Evolutionary conservation across 805 yeast genomes (phyloP).

Genomic region (Yarrowia deformans): DNA sequence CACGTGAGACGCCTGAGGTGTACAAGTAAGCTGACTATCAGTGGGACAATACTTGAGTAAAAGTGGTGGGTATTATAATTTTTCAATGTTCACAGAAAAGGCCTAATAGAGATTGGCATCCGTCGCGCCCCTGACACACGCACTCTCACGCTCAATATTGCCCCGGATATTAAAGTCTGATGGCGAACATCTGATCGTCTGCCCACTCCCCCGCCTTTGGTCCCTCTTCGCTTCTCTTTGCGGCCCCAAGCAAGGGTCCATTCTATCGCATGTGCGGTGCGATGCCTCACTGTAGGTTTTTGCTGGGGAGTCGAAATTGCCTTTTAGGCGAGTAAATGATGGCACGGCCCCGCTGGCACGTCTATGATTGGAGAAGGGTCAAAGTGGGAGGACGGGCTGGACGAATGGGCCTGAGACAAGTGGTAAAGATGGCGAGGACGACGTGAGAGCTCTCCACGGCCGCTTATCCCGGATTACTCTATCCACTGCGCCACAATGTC

Average conservation of each 20-base stretch:
- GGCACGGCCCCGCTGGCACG: constrained; percentile 19
- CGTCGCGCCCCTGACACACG: neutral
- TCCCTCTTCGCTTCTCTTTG: neutral
- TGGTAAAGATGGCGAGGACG: too few species aligned
- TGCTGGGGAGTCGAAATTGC: constrained; percentile 1
- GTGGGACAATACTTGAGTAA: neutral
- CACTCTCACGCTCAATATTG: neutral
- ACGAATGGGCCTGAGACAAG: too few species aligned
- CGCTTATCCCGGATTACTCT: neutral
- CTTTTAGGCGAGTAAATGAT: constrained; percentile 15
- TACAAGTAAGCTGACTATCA: neutral
- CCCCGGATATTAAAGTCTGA: neutral
- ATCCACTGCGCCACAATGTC: neutral
- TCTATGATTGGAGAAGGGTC: constrained; percentile 21
- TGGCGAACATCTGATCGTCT: neutral
- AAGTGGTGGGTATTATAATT: neutral
- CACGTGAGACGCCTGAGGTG: constrained; percentile 7
- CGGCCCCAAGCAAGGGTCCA: constrained; percentile 25
- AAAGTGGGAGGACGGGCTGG: neutral
- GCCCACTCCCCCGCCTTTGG: constrained; percentile 9
- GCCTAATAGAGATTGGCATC: neutral
- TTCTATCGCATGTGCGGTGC: constrained; percentile 36
- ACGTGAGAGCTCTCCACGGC: too few species aligned
- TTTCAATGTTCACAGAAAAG: neutral
- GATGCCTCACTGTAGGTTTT: constrained; percentile 31